Evolutionary conservation across 805 yeast species (phyloP).

Genomic region (Candida ovalis): DNA sequence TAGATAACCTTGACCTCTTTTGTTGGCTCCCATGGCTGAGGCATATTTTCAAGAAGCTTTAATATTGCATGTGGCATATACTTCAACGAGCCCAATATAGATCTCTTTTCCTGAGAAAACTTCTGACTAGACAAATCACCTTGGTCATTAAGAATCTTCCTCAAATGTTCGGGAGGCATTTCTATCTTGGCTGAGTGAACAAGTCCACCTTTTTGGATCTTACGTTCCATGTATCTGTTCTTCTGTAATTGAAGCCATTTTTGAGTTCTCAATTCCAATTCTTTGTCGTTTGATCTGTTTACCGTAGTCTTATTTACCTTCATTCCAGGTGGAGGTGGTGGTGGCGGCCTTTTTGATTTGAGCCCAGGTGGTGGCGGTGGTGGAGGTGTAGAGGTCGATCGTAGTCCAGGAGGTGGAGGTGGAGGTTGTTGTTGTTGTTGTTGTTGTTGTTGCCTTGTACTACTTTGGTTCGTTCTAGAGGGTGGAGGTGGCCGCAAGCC

Average conservation of each 20-base stretch:
- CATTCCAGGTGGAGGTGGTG: conserved; percentile 34
- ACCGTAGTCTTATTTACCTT: conserved; percentile 26
- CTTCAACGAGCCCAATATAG: conserved; percentile 86
- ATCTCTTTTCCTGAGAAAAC: conserved; percentile 78
- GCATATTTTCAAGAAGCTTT: conserved; percentile 91
- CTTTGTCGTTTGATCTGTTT: conserved; percentile 10
- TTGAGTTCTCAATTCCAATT: conserved; percentile 41
- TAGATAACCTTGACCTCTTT: conserved; percentile 86
- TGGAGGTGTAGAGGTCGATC: conserved; percentile 1
- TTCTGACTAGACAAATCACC: conserved; percentile 79
- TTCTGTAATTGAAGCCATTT: conserved; percentile 68
- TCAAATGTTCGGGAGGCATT: conserved; percentile 90
- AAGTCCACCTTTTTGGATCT: conserved; percentile 37
- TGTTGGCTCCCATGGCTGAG: conserved; percentile 94
- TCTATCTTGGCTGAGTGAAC: conserved; percentile 64
- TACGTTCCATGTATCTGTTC: conserved; percentile 41
- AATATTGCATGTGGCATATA: conserved; percentile 94
- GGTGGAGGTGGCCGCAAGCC: conserved; percentile 10
- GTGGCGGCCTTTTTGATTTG: conserved; percentile 25
- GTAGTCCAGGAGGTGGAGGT: conserved; percentile 9
- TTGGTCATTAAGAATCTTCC: conserved; percentile 79
- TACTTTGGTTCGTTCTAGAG: conserved; percentile 4
- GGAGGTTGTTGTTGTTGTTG: conserved; percentile 10
- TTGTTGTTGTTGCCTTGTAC: background rate
- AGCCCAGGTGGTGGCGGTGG: conserved; percentile 15